phyloP scores from a whole-genome alignment of 208 protist species.

The Leishmania tarentolae region DNA sequence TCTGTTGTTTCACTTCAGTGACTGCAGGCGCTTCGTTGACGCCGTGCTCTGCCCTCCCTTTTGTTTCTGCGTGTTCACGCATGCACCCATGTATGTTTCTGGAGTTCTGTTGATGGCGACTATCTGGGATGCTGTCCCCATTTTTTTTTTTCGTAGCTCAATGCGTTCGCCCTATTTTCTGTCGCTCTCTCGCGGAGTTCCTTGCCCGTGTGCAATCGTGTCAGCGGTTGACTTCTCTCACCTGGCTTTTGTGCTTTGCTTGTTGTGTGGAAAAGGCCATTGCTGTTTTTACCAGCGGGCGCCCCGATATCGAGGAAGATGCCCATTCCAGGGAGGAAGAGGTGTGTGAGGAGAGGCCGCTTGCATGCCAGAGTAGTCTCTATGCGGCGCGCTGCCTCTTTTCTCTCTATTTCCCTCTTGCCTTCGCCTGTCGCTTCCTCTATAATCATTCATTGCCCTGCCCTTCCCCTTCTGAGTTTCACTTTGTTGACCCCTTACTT shows the following conservation, averaged over 20 bases:
- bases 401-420: not conserved
- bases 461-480: not conserved
- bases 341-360: not conserved
- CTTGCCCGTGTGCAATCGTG: not conserved
- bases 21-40: not conserved
- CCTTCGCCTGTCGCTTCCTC: not conserved
- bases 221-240: not conserved
- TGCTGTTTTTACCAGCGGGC: not conserved
- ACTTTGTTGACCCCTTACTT: not conserved
- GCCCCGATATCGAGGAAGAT: not conserved
- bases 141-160: not conserved
- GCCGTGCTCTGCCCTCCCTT: not conserved
- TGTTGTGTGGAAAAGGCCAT: not conserved
- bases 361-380: not conserved
- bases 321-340: not conserved
- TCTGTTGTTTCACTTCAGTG: not conserved
- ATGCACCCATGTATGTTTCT: not conserved
- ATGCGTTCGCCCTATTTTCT: slow-evolving; percentile 20
- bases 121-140: not conserved
- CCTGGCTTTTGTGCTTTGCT: not conserved
- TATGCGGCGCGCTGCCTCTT: not conserved
- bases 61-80: not conserved
- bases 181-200: not conserved
- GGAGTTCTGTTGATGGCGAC: not conserved
- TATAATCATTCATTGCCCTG: not conserved